phyloP scores from a whole-genome alignment of 2,329 filamentous ascomycete genomes.

The Spiromastix sp. region DNA sequence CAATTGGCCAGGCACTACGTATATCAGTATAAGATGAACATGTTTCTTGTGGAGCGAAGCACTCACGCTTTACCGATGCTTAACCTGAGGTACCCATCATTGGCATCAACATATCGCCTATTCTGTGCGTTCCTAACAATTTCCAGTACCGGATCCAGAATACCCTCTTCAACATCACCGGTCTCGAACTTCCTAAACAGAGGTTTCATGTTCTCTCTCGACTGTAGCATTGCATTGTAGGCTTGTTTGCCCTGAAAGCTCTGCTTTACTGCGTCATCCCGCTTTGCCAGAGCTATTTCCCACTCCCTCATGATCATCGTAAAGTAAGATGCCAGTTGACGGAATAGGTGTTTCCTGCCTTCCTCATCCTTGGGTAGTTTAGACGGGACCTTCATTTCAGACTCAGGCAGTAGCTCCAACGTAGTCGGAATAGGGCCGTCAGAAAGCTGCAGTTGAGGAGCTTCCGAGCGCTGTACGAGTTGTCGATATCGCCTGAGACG shows the following conservation, averaged over 20 bases:
- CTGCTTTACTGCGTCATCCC: conserved; percentile 49
- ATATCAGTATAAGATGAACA: not conserved
- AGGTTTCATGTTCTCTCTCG: conserved; percentile 76
- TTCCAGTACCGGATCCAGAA: conserved; percentile 75
- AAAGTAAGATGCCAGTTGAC: conserved; percentile 90
- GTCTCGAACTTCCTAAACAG: conserved; percentile 85
- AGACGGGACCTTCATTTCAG: conserved; percentile 73
- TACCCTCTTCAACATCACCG: conserved; percentile 63
- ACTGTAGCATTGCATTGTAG: conserved; percentile 74
- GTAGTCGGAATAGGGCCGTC: conserved; percentile 80
- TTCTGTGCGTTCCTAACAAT: conserved; percentile 88
- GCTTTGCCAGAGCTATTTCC: conserved; percentile 60
- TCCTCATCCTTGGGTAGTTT: conserved; percentile 54
- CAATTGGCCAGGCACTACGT: conserved; percentile 79
- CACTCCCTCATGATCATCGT: conserved; percentile 90
- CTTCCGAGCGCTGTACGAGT: conserved; percentile 38
- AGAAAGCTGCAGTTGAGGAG: conserved; percentile 38
- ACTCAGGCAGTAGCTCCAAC: conserved; percentile 66
- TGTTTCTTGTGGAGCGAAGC: not conserved
- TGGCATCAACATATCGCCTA: conserved; percentile 87
- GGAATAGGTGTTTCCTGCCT: conserved; percentile 61
- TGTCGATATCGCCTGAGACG: conserved; percentile 62
- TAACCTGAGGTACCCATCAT: conserved; percentile 83
- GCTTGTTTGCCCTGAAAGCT: conserved; percentile 75
- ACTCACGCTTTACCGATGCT: conserved; percentile 79